phyloP scores from a whole-genome alignment of 768 basidiomycete genomes.

The Cyathus striatus region DNA sequence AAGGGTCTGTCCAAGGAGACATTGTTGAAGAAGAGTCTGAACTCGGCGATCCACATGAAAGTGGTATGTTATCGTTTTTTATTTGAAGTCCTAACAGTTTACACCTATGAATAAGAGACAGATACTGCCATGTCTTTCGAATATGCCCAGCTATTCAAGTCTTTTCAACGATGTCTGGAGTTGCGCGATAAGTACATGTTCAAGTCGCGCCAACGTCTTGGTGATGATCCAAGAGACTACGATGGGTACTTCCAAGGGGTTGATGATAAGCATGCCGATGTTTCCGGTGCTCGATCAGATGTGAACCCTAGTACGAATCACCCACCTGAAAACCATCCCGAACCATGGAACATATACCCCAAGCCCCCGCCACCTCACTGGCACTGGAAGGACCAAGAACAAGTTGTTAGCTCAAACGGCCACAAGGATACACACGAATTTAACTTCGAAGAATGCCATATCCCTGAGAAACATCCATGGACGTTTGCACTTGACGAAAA shows the following conservation, averaged over 20 bases:
- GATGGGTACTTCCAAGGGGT: slow-evolving; percentile 75
- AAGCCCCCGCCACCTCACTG: slow-evolving; percentile 93
- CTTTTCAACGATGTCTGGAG: slow-evolving; percentile 80
- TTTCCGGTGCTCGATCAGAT: slow-evolving; percentile 66
- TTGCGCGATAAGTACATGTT: slow-evolving; percentile 94
- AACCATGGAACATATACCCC: slow-evolving; percentile 88
- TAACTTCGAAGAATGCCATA: slow-evolving; percentile 62
- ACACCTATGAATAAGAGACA: too few species aligned
- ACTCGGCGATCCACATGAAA: background rate
- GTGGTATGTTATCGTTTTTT: background rate
- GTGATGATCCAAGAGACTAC: slow-evolving; percentile 91
- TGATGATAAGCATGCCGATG: slow-evolving; percentile 53
- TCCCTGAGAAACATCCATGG: slow-evolving; percentile 65
- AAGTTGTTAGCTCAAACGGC: slow-evolving; percentile 38
- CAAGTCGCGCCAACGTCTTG: slow-evolving; percentile 83
- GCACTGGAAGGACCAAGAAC: slow-evolving; percentile 69
- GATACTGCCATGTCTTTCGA: slow-evolving; percentile 36
- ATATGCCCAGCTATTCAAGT: slow-evolving; percentile 53
- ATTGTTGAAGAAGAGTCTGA: slow-evolving; percentile 12
- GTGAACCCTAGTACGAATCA: slow-evolving; percentile 25
- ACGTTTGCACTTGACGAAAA: slow-evolving; percentile 74
- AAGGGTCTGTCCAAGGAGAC: slow-evolving; percentile 13
- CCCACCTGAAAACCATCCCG: slow-evolving; percentile 18
- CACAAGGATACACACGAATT: slow-evolving; percentile 45
- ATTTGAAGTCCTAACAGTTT: background rate